Evolutionary conservation across 805 yeast genomes (phyloP).

Genomic region (Myxozyma sirexii): DNA sequence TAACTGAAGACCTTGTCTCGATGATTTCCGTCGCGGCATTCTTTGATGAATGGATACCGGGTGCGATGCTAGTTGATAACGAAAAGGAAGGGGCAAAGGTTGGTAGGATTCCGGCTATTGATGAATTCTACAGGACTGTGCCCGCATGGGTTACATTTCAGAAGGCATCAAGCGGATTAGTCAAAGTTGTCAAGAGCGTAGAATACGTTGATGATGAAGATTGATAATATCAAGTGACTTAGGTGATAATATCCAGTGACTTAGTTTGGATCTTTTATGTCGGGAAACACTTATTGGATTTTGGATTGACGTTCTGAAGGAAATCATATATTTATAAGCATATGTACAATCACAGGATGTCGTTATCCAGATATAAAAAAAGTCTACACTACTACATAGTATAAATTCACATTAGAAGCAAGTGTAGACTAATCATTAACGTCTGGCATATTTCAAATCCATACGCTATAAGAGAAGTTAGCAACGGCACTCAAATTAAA

Average conservation of each 20-base stretch:
- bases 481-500: neutral
- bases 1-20: constrained; percentile 2
- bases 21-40: constrained; percentile 54
- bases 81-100: constrained; percentile 17
- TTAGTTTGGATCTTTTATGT: too few relatives aligned
- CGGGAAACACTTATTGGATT: too few relatives aligned
- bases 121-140: constrained; percentile 66
- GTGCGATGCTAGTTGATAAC: neutral
- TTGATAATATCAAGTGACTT: constrained; percentile 60
- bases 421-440: too few relatives aligned
- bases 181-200: constrained; percentile 56
- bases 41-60: constrained; percentile 70
- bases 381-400: too few relatives aligned
- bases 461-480: neutral
- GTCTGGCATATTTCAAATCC: neutral
- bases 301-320: too few relatives aligned
- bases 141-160: constrained; percentile 70
- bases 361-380: too few relatives aligned
- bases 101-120: constrained; percentile 66
- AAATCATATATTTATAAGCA: neutral
- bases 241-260: too few relatives aligned
- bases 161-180: constrained; percentile 65
- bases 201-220: constrained; percentile 52
- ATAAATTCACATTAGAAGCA: too few relatives aligned
- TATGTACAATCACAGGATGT: too few relatives aligned